These are phyloP conservation scores for Coemansia nantahalensis DNA, from an alignment of 192 early-diverging fungal genomes.

Conservation along the genomic window DNA sequence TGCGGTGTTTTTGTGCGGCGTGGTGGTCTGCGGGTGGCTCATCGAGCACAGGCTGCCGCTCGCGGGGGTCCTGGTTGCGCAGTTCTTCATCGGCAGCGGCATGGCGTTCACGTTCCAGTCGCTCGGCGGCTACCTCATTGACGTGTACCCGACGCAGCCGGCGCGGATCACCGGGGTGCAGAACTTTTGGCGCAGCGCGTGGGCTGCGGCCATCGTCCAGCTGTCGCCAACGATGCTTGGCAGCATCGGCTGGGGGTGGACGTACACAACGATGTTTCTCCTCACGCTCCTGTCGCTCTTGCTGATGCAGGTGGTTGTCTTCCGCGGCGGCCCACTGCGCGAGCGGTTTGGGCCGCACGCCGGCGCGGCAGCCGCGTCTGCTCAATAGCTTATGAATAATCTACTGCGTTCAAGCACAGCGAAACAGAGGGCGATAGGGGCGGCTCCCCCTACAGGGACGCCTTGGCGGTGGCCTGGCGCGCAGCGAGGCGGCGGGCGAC, in stretches of 20 bases:
- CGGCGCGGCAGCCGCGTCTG: too few species aligned
- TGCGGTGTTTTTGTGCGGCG: conserved; percentile 22
- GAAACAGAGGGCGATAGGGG: too few species aligned
- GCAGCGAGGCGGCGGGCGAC: conserved; percentile 64
- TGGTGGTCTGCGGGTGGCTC: conserved; percentile 42
- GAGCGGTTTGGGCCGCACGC: conserved; percentile 19
- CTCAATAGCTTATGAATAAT: not conserved
- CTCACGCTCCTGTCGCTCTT: conserved; percentile 19
- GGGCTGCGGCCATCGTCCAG: conserved; percentile 44
- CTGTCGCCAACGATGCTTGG: conserved; percentile 40
- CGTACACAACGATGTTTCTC: conserved; percentile 41
- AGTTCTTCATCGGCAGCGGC: conserved; percentile 46
- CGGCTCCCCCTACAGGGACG: not conserved
- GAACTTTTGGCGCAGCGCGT: conserved; percentile 52
- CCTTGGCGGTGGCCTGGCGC: conserved; percentile 25
- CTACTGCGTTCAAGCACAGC: too few species aligned
- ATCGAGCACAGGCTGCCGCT: conserved; percentile 25
- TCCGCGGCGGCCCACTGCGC: conserved; percentile 27
- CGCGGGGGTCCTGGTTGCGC: conserved; percentile 30
- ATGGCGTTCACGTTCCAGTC: conserved; percentile 45
- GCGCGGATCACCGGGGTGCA: conserved; percentile 50
- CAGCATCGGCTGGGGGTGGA: conserved; percentile 51
- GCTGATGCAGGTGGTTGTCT: conserved; percentile 31
- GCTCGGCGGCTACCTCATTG: conserved; percentile 47
- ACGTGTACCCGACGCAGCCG: conserved; percentile 43